phyloP scores from a whole-genome alignment of 345 rosid species.

The Firmiana major region DNA sequence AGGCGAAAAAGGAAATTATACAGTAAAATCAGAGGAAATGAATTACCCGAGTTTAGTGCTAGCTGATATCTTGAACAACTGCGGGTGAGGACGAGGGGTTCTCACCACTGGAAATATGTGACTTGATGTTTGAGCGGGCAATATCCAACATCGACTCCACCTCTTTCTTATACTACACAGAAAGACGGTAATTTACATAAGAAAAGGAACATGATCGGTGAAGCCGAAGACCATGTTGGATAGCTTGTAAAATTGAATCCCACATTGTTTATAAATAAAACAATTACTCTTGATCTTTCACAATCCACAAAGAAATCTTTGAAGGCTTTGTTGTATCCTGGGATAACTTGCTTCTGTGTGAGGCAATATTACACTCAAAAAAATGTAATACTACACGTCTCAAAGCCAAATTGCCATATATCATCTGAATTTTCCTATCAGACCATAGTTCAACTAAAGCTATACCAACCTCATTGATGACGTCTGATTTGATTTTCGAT shows the following conservation, averaged over 20 bases:
- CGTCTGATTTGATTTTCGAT: conserved; percentile 82
- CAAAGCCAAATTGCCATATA: too few relatives aligned
- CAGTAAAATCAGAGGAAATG: neutral
- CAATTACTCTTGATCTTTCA: too few relatives aligned
- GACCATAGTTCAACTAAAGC: neutral
- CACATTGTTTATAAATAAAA: too few relatives aligned
- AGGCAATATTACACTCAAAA: too few relatives aligned
- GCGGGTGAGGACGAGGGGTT: conserved; percentile 16
- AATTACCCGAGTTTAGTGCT: neutral
- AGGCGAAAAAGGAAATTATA: neutral
- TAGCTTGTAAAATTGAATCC: too few relatives aligned
- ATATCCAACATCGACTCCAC: conserved; percentile 51
- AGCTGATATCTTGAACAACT: conserved; percentile 23
- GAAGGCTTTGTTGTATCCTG: too few relatives aligned
- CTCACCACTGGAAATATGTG: conserved; percentile 20
- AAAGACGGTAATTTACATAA: neutral
- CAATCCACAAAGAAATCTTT: too few relatives aligned
- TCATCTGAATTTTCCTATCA: too few relatives aligned
- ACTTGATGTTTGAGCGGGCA: conserved; percentile 32
- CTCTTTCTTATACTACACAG: conserved; percentile 79
- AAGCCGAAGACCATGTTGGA: too few relatives aligned
- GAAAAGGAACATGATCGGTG: neutral
- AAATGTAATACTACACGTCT: too few relatives aligned
- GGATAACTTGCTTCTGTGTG: too few relatives aligned
- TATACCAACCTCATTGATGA: conserved; percentile 64